Percentiles rank a stretch among this genome's conserved stretches.
These are phyloP conservation scores for Podaxis sp. DNA, from an alignment of 768 basidiomycete species.

Conservation along the genomic window DNA sequence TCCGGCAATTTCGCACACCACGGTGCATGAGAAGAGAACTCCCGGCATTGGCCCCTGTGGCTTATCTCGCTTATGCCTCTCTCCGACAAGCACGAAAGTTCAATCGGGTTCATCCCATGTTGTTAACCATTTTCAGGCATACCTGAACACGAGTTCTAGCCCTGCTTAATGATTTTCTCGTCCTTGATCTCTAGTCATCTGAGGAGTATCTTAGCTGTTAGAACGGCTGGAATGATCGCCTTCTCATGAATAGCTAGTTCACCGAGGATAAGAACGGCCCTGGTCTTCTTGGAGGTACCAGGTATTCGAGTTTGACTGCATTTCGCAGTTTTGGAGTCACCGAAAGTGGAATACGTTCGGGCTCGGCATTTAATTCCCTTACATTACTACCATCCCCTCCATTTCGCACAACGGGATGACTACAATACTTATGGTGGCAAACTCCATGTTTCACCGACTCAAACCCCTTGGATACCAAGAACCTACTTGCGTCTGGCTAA, in stretches of 20 bases:
- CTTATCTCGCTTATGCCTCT: constrained; percentile 11
- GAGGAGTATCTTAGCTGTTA: not conserved
- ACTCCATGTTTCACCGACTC: constrained; percentile 6
- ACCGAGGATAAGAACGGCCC: not conserved
- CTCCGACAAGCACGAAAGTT: constrained; percentile 20
- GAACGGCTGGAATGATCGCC: not conserved
- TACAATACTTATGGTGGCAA: not conserved
- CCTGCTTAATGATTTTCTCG: not conserved
- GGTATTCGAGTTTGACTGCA: not conserved
- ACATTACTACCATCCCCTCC: not conserved
- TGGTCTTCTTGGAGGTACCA: not conserved
- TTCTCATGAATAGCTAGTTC: not conserved
- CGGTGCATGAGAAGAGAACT: not conserved
- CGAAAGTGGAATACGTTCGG: not conserved
- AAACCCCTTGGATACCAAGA: constrained; percentile 12
- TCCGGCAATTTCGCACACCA: not conserved
- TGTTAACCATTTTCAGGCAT: constrained; percentile 9
- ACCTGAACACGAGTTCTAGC: constrained; percentile 1
- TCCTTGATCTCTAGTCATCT: not conserved
- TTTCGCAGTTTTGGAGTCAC: not conserved
- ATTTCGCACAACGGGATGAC: not conserved
- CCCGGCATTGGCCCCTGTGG: not conserved
- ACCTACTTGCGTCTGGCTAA: not conserved
- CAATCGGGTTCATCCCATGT: constrained; percentile 6
- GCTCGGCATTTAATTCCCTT: too few relatives aligned